These are phyloP conservation scores for Geotrichum ghanense DNA, from an alignment of 805 yeast species.

Conservation along the genomic window DNA sequence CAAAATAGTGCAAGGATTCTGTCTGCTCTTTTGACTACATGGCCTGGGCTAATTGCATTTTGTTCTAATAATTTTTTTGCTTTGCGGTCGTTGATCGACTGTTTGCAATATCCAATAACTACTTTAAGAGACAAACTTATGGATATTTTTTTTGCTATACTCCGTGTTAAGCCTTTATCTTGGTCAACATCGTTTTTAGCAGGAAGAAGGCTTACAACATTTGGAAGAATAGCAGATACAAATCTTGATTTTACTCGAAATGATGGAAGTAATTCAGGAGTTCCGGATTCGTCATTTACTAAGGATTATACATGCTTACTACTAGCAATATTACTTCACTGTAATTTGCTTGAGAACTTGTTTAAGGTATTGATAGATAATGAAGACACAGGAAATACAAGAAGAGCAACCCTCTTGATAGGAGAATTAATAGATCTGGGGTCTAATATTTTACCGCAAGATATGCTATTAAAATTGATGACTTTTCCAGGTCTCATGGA, in stretches of 20 bases:
- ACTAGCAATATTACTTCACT: conserved; percentile 39
- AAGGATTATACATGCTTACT: conserved; percentile 61
- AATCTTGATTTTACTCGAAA: conserved; percentile 14
- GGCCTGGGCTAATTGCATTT: conserved; percentile 66
- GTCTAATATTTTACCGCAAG: conserved; percentile 42
- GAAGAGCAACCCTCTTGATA: conserved; percentile 53
- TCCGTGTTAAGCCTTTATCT: conserved; percentile 48
- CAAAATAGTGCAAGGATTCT: conserved; percentile 52
- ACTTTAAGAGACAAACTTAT: conserved; percentile 46
- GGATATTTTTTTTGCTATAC: conserved; percentile 58
- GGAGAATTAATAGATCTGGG: conserved; percentile 51
- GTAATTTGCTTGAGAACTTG: conserved; percentile 42
- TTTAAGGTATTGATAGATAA: conserved; percentile 31
- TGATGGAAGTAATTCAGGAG: conserved; percentile 28
- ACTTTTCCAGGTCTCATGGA: conserved; percentile 19
- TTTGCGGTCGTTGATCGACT: conserved; percentile 45
- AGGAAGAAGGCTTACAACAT: conserved; percentile 18
- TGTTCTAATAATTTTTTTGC: conserved; percentile 45
- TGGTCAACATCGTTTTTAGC: conserved; percentile 33
- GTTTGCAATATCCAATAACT: conserved; percentile 49
- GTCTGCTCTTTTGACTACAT: conserved; percentile 49
- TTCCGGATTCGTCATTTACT: conserved; percentile 16
- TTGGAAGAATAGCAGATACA: conserved; percentile 23
- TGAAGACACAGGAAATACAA: conserved; percentile 33
- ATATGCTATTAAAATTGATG: conserved; percentile 22